Conservation (phyloP, 345 rosid genomes). For the Noccaea caerulescens region DNA sequence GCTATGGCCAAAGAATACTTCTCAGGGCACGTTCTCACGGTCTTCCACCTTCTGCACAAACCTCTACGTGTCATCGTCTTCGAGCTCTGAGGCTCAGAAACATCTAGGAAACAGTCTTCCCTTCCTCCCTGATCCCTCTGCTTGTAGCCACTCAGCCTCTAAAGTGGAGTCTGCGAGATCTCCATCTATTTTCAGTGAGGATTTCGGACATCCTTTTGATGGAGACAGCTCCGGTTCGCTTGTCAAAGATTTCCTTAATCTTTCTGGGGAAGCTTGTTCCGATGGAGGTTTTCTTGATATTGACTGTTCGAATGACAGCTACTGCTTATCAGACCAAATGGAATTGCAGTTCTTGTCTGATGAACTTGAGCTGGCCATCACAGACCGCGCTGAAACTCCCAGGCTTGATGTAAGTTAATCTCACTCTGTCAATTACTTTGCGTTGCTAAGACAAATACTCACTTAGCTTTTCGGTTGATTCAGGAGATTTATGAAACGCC, state of each 20-base stretch:
- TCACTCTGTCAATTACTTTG: conserved; percentile 15
- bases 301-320: conserved; percentile 50
- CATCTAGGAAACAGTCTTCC: conserved; percentile 71
- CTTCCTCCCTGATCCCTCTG: conserved; percentile 76
- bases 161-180: conserved; percentile 60
- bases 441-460: conserved; percentile 4
- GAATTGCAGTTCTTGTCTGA: conserved; percentile 82
- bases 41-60: conserved; percentile 85
- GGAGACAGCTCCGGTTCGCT: conserved; percentile 53
- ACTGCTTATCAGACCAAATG: conserved; percentile 61
- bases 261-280: conserved; percentile 59
- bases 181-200: conserved; percentile 56
- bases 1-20: conserved; percentile 46
- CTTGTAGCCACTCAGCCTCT: conserved; percentile 56
- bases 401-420: conserved; percentile 70
- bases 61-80: conserved; percentile 80
- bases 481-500: conserved; percentile 78
- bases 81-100: conserved; percentile 58
- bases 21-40: conserved; percentile 59
- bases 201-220: conserved; percentile 49
- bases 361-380: conserved; percentile 78
- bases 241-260: conserved; percentile 60
- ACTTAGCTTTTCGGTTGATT: conserved; percentile 37
- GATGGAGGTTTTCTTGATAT: conserved; percentile 57
- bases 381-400: conserved; percentile 80